These are phyloP conservation scores for Acanthamoeba comandoni DNA, from an alignment of 208 protist genomes.

Conservation along the genomic window DNA sequence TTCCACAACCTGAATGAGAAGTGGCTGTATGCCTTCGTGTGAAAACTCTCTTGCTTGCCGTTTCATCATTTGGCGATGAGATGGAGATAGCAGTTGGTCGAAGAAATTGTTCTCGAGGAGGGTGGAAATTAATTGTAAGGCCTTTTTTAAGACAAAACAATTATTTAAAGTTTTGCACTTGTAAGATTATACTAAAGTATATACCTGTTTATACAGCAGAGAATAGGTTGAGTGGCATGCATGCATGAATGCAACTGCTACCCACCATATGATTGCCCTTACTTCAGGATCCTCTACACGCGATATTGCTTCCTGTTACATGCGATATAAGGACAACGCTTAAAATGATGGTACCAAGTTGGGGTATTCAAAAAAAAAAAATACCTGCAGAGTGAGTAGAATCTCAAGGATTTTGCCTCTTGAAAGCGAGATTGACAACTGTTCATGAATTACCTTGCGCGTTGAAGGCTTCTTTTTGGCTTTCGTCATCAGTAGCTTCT, in stretches of 20 bases:
- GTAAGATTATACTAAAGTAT: background rate
- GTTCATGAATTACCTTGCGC: background rate
- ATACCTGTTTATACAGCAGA: slow-evolving; percentile 16
- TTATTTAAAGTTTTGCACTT: too few relatives aligned
- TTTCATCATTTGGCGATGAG: too few relatives aligned
- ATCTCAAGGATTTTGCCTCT: slow-evolving; percentile 20
- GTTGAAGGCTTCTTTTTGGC: too few relatives aligned
- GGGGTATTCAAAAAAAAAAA: background rate
- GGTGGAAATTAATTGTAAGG: too few relatives aligned
- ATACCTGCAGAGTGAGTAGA: background rate
- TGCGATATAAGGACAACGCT: background rate
- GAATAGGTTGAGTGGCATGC: background rate
- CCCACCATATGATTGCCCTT: background rate
- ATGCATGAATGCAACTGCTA: slow-evolving; percentile 3
- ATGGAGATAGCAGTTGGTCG: too few relatives aligned
- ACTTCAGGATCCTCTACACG: too few relatives aligned
- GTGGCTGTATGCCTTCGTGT: slow-evolving; percentile 2
- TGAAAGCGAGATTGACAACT: background rate
- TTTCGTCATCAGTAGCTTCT: too few relatives aligned
- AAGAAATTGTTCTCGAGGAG: too few relatives aligned
- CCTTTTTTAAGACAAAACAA: too few relatives aligned
- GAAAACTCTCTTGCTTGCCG: too few relatives aligned
- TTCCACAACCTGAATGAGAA: slow-evolving; percentile 17
- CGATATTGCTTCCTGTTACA: too few relatives aligned
- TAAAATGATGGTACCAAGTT: background rate